Percentiles rank a stretch among this genome's conserved stretches.
Conservation (phyloP, 192 early-diverging fungal species). For the Coemansia sp. region DNA sequence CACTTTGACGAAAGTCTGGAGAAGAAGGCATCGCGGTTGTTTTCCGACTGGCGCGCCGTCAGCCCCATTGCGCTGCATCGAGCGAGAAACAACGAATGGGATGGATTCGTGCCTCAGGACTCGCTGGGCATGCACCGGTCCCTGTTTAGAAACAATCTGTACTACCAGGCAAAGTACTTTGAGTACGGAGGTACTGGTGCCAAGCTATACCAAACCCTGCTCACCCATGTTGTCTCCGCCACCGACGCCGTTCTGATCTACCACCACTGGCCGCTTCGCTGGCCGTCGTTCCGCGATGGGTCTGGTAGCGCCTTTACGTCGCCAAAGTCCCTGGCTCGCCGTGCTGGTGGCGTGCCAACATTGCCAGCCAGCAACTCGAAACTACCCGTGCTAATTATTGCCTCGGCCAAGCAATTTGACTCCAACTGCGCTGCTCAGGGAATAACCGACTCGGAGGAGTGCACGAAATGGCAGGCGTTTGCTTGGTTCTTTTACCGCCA, state of each 20-base stretch:
- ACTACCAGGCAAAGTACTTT: slow-evolving; percentile 56
- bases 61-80: slow-evolving; percentile 51
- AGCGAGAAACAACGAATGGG: slow-evolving; percentile 38
- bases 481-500: slow-evolving; percentile 53
- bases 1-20: slow-evolving; percentile 34
- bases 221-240: slow-evolving; percentile 21
- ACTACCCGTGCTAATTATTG: slow-evolving; percentile 39
- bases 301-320: slow-evolving; percentile 24
- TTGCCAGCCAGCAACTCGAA: slow-evolving; percentile 14
- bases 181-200: slow-evolving; percentile 54
- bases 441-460: slow-evolving; percentile 29
- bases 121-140: slow-evolving; percentile 43
- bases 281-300: slow-evolving; percentile 40
- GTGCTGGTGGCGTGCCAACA: slow-evolving; percentile 3
- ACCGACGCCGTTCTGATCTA: slow-evolving; percentile 41
- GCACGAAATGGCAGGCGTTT: slow-evolving; percentile 54
- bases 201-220: slow-evolving; percentile 41
- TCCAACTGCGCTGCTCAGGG: slow-evolving; percentile 40
- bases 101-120: slow-evolving; percentile 37
- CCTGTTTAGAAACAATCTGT: slow-evolving; percentile 48
- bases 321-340: not conserved
- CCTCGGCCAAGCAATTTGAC: slow-evolving; percentile 41
- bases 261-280: slow-evolving; percentile 55
- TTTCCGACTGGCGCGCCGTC: slow-evolving; percentile 43
- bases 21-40: slow-evolving; percentile 17